These are phyloP conservation scores for Cynara cardunculus DNA, from an alignment of 129 eudicot genomes.

Conservation along the genomic window DNA sequence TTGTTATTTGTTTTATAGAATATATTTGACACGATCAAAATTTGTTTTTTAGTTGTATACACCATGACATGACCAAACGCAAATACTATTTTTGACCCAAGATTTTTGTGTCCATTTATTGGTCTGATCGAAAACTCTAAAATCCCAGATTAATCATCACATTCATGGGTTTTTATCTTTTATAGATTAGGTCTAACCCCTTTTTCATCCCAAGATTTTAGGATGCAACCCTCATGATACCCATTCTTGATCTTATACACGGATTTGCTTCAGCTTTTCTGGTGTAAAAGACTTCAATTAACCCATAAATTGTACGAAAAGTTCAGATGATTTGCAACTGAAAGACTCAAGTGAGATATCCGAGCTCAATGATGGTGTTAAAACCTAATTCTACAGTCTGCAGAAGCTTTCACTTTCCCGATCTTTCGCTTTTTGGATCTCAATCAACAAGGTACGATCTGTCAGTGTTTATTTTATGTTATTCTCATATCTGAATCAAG, in stretches of 20 bases:
- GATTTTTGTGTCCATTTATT: neutral
- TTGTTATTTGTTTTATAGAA: no score
- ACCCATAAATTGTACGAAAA: neutral
- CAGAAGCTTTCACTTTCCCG: conserved; percentile 21
- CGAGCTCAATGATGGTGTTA: conserved; percentile 17
- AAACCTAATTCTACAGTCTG: conserved; percentile 11
- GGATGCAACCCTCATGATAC: conserved; percentile 2
- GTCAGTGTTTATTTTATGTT: neutral
- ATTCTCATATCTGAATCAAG: neutral
- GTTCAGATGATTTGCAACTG: neutral
- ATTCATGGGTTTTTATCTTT: neutral
- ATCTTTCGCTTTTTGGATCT: conserved; percentile 34
- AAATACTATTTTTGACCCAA: conserved; percentile 13
- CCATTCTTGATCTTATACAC: neutral
- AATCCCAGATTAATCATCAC: conserved; percentile 1
- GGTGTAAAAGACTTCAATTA: neutral
- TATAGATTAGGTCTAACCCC: conserved; percentile 14
- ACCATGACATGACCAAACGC: neutral
- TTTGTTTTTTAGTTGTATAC: neutral
- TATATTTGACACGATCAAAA: no score
- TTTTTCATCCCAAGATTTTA: conserved; percentile 26
- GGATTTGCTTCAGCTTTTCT: conserved; percentile 2
- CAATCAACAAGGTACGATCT: conserved; percentile 29
- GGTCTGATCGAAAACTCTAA: conserved; percentile 1
- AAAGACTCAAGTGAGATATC: neutral